A percentile compares a stretch with the other conserved stretches of the same genome.
phyloP scores from a whole-genome alignment of 139 green algal species.

The Coelastrella sp. region DNA sequence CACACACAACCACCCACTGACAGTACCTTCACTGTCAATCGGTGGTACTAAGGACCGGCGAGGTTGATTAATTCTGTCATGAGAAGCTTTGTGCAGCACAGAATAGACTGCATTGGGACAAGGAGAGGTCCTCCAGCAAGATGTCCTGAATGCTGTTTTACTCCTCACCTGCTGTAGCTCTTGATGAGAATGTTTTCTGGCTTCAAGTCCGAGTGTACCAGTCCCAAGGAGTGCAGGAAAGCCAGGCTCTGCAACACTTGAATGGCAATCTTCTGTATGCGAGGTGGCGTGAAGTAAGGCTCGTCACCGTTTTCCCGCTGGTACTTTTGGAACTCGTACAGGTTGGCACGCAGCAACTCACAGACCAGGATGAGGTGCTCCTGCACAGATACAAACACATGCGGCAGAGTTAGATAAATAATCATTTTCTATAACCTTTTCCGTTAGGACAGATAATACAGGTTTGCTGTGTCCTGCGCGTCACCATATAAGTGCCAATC shows the following conservation, averaged over 20 bases:
- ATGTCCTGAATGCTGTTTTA: slow-evolving; percentile 48
- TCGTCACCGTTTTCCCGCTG: slow-evolving; percentile 84
- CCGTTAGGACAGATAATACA: too few species aligned
- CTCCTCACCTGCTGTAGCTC: slow-evolving; percentile 84
- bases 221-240: slow-evolving; percentile 91
- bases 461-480: too few species aligned
- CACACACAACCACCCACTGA: too few species aligned
- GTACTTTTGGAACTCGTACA: slow-evolving; percentile 99
- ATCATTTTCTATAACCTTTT: not conserved
- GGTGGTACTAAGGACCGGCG: too few species aligned
- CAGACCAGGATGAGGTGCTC: slow-evolving; percentile 98
- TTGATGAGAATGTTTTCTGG: slow-evolving; percentile 98
- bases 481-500: too few species aligned
- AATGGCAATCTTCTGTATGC: slow-evolving; percentile 88
- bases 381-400: slow-evolving; percentile 50
- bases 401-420: not conserved
- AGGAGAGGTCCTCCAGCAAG: too few species aligned
- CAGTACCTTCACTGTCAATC: too few species aligned
- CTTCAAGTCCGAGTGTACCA: slow-evolving; percentile 98
- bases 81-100: too few species aligned
- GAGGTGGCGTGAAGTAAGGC: slow-evolving; percentile 92
- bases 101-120: too few species aligned
- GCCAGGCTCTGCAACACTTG: slow-evolving; percentile 85
- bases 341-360: slow-evolving; percentile 96
- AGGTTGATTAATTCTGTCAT: too few species aligned